Evolutionary conservation across 139 green algal species (phyloP).

Genomic region (Chlamydomonas sp.): DNA sequence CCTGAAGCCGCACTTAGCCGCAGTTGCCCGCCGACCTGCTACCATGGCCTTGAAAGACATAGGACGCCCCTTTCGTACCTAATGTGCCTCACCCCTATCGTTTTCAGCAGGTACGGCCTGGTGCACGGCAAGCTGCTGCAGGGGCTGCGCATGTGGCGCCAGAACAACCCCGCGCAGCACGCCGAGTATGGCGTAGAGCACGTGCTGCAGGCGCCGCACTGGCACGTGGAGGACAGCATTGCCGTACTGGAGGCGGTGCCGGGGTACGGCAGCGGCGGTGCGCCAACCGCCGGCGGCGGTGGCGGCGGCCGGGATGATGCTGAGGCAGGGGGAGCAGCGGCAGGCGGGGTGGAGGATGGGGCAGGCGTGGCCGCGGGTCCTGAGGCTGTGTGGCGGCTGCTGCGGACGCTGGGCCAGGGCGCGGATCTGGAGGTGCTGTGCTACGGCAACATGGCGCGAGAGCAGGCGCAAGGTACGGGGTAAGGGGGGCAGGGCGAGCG

Average conservation of each 20-base stretch:
- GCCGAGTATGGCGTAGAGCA: slow-evolving; percentile 59
- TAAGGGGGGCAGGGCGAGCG: not conserved
- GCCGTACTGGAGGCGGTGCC: slow-evolving; percentile 4
- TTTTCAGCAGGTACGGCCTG: slow-evolving; percentile 32
- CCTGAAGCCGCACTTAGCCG: no score
- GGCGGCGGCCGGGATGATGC: not conserved
- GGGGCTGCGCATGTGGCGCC: slow-evolving; percentile 47
- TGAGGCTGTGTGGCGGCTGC: slow-evolving; percentile 2
- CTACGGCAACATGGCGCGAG: slow-evolving; percentile 49
- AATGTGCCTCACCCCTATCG: not conserved
- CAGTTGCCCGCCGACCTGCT: no score
- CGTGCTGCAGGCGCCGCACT: slow-evolving; percentile 56
- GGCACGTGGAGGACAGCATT: slow-evolving; percentile 51
- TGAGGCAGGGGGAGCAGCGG: not conserved
- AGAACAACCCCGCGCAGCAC: slow-evolving; percentile 57
- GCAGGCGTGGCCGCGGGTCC: not conserved
- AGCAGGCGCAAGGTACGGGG: slow-evolving; percentile 27
- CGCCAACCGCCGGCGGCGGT: not conserved
- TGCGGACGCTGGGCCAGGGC: slow-evolving; percentile 19
- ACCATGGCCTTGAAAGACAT: no score
- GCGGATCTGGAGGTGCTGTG: slow-evolving; percentile 42
- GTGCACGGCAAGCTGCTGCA: slow-evolving; percentile 48
- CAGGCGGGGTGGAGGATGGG: not conserved
- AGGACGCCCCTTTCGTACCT: no score
- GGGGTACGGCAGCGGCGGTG: not conserved